Evolutionary conservation across 495 filamentous ascomycete species (phyloP).

Genomic region (Penicillium coffeae): DNA sequence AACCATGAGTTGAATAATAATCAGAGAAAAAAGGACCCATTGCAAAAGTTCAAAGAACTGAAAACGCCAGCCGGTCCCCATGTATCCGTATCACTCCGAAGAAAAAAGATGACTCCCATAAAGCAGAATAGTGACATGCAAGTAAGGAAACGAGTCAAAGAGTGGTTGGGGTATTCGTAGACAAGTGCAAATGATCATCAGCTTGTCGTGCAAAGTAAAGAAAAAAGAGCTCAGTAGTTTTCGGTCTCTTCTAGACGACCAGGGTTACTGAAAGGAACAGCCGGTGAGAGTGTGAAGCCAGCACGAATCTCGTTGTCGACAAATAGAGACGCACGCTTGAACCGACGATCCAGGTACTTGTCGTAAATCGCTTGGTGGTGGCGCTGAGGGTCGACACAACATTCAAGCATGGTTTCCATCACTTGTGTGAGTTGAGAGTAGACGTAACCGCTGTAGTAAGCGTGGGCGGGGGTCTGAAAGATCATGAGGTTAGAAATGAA

Average conservation of each 20-base stretch:
- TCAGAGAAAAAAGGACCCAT: constrained; percentile 16
- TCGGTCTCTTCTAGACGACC: constrained; percentile 15
- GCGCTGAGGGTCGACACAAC: constrained; percentile 72
- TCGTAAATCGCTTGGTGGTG: constrained; percentile 87
- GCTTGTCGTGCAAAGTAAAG: background rate
- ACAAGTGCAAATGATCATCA: constrained; percentile 2
- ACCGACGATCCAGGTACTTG: constrained; percentile 82
- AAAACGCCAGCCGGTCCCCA: constrained; percentile 21
- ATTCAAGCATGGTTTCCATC: constrained; percentile 73
- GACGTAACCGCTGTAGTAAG: constrained; percentile 91
- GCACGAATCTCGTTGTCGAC: constrained; percentile 68
- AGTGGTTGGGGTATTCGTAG: constrained; percentile 7
- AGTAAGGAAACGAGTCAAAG: constrained; percentile 8
- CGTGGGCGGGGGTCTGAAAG: constrained; percentile 69
- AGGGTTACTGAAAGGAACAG: constrained; percentile 13
- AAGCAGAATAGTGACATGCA: constrained; percentile 14
- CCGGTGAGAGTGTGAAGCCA: constrained; percentile 43
- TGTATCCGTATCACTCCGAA: constrained; percentile 19
- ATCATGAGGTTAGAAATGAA: constrained; percentile 28
- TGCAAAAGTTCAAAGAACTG: constrained; percentile 9
- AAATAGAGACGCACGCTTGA: constrained; percentile 74
- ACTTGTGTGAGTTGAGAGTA: constrained; percentile 76
- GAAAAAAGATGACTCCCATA: constrained; percentile 15
- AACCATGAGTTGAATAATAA: constrained; percentile 16
- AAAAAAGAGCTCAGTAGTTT: constrained; percentile 18